These are phyloP conservation scores for Pseudopithomyces chartarum DNA, from an alignment of 2,329 filamentous ascomycete genomes.

Conservation along the genomic window DNA sequence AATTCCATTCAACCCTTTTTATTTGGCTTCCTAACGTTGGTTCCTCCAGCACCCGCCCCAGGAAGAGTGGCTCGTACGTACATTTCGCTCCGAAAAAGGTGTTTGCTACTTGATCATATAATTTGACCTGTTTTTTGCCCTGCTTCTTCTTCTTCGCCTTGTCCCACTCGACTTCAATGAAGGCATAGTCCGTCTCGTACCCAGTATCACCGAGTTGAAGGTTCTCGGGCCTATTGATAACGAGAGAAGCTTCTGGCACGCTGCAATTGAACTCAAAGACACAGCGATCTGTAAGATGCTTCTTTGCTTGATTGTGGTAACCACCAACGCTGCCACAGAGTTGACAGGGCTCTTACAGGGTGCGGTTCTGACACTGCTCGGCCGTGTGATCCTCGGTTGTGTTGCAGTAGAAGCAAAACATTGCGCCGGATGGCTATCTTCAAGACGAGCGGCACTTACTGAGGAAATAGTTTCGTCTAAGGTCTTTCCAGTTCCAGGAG, in stretches of 20 bases:
- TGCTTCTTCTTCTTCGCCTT: background rate
- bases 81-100: no score
- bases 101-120: no score
- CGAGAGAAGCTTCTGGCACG: background rate
- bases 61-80: no score
- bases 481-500: background rate
- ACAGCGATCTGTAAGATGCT: background rate
- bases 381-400: background rate
- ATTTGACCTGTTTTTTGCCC: no score
- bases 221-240: background rate
- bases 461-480: background rate
- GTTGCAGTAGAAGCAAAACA: background rate
- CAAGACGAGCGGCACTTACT: background rate
- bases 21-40: no score
- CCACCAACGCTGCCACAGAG: background rate
- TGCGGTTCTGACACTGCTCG: background rate
- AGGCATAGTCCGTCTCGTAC: background rate
- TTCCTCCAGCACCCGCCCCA: no score
- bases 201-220: background rate
- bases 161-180: background rate
- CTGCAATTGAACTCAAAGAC: background rate
- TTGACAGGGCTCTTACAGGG: background rate
- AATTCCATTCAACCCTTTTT: no score
- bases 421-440: background rate
- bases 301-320: background rate